phyloP scores from a whole-genome alignment of 306 rosid species.

The Trifolium pratense region DNA sequence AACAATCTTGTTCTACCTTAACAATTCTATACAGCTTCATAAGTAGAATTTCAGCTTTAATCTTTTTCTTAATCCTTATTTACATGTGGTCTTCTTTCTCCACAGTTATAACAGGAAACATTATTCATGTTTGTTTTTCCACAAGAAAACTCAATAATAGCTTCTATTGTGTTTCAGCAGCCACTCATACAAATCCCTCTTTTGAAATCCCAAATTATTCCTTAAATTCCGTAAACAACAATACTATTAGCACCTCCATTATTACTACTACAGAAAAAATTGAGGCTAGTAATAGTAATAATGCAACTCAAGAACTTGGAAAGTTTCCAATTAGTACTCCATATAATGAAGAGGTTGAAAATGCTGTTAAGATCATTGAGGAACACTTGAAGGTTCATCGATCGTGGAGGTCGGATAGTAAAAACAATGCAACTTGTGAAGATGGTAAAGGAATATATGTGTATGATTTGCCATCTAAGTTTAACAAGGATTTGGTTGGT shows the following conservation, averaged over 20 bases:
- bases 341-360: constrained; percentile 48
- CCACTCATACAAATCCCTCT: constrained; percentile 62
- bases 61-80: constrained; percentile 58
- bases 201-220: constrained; percentile 54
- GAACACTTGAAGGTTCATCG: constrained; percentile 61
- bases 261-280: constrained; percentile 2
- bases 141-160: constrained; percentile 65
- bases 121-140: constrained; percentile 71
- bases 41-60: constrained; percentile 48
- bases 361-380: constrained; percentile 56
- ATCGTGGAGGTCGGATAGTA: constrained; percentile 58
- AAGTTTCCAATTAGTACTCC: constrained; percentile 17
- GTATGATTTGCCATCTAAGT: constrained; percentile 75
- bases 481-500: constrained; percentile 72
- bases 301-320: constrained; percentile 4
- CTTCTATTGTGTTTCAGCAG: constrained; percentile 74
- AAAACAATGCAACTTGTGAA: constrained; percentile 48
- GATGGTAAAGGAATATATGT: constrained; percentile 66
- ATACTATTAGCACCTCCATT: background rate
- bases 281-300: constrained; percentile 22
- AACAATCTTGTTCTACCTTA: constrained; percentile 37
- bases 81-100: constrained; percentile 69
- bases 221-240: constrained; percentile 29
- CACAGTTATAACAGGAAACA: constrained; percentile 65
- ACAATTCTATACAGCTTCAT: constrained; percentile 43